These are phyloP conservation scores for Xylaria sp. DNA, from an alignment of 495 filamentous ascomycete genomes.

Conservation along the genomic window DNA sequence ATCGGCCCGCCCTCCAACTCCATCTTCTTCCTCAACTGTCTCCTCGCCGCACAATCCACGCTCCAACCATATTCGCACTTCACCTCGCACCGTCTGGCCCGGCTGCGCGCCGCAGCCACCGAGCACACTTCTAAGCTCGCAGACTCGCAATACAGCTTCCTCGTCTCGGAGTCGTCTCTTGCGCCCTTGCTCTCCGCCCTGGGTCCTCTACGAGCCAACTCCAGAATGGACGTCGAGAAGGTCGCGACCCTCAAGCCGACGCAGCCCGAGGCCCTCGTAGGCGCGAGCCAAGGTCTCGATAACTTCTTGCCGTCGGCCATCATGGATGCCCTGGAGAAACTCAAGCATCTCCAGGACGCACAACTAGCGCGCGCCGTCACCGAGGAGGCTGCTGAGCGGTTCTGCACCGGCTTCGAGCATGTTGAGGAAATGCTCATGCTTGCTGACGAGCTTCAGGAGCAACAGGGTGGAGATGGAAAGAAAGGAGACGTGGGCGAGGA, in stretches of 20 bases:
- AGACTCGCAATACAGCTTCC: constrained; percentile 68
- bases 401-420: constrained; percentile 90
- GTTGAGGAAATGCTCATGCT: constrained; percentile 69
- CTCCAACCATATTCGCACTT: constrained; percentile 64
- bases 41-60: constrained; percentile 61
- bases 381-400: constrained; percentile 82
- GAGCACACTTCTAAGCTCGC: constrained; percentile 54
- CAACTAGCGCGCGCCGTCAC: constrained; percentile 75
- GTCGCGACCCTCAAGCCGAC: constrained; percentile 58
- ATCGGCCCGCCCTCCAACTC: constrained; percentile 63
- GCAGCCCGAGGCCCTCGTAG: constrained; percentile 66
- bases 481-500: constrained; percentile 39
- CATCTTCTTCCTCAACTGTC: constrained; percentile 86
- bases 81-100: constrained; percentile 50
- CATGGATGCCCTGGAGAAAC: constrained; percentile 85
- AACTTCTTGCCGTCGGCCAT: constrained; percentile 90
- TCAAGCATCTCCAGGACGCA: constrained; percentile 74
- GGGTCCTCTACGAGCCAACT: constrained; percentile 35
- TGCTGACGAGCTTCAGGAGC: constrained; percentile 53
- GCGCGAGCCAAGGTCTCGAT: constrained; percentile 80
- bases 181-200: constrained; percentile 72
- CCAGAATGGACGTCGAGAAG: constrained; percentile 46
- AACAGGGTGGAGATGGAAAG: constrained; percentile 44
- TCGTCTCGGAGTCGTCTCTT: constrained; percentile 77
- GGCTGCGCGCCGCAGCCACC: constrained; percentile 56